phyloP scores from a whole-genome alignment of 345 rosid genomes.

The Camelina laxa region DNA sequence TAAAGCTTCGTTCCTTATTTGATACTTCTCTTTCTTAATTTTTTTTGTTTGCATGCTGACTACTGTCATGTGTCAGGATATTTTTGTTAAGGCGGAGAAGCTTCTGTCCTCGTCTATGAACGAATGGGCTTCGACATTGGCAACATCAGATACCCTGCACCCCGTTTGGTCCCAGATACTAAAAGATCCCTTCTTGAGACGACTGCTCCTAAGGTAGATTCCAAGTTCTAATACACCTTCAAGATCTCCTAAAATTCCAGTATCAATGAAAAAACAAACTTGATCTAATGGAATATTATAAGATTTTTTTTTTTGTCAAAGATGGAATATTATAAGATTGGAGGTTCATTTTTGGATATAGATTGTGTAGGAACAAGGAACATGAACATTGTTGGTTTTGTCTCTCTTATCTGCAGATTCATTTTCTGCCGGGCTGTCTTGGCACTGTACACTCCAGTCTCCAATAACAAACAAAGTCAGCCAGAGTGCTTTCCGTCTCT shows the following conservation, averaged over 20 bases:
- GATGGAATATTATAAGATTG: constrained; percentile 1
- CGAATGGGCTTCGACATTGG: constrained; percentile 82
- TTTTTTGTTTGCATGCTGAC: constrained; percentile 28
- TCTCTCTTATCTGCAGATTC: constrained; percentile 58
- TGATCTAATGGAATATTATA: background rate
- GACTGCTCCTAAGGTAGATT: constrained; percentile 84
- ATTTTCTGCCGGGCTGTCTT: constrained; percentile 75
- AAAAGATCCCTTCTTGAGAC: constrained; percentile 83
- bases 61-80: constrained; percentile 52
- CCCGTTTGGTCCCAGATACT: constrained; percentile 91
- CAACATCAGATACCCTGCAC: constrained; percentile 69
- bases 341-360: constrained; percentile 18
- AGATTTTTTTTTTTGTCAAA: too few species aligned
- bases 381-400: constrained; percentile 3
- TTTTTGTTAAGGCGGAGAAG: constrained; percentile 66
- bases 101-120: constrained; percentile 69
- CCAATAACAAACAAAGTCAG: constrained; percentile 63
- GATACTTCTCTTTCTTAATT: constrained; percentile 19
- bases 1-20: constrained; percentile 8
- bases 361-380: constrained; percentile 20
- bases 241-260: background rate
- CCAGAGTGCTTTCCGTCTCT: constrained; percentile 81
- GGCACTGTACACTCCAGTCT: constrained; percentile 56
- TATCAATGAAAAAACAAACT: constrained; percentile 1
- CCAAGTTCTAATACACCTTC: constrained; percentile 15